phyloP scores from a whole-genome alignment of 495 filamentous ascomycete genomes.

The Hamigera avellanea region DNA sequence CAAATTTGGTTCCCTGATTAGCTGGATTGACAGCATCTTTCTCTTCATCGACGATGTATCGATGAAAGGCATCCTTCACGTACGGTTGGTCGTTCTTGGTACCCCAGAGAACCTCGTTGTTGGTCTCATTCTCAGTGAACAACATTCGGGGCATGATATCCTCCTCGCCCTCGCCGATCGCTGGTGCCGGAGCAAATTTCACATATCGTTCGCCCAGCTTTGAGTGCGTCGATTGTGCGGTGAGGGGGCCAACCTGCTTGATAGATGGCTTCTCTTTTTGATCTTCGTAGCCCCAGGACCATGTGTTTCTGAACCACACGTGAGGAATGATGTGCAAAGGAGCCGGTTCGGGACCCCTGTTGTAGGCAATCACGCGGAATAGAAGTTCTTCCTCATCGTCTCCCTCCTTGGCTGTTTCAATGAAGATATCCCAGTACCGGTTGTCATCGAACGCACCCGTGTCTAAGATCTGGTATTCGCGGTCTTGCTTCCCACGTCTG shows the following conservation, averaged over 20 bases:
- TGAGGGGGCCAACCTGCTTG: conserved; percentile 46
- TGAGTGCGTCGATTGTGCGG: conserved; percentile 61
- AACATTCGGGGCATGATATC: conserved; percentile 75
- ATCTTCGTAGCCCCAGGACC: conserved; percentile 77
- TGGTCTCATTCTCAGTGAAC: conserved; percentile 94
- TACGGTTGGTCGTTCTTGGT: conserved; percentile 69
- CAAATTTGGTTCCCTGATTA: conserved; percentile 74
- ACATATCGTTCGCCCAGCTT: conserved; percentile 74
- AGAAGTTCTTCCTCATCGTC: conserved; percentile 82
- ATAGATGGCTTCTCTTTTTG: conserved; percentile 66
- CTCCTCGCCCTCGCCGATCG: conserved; percentile 59
- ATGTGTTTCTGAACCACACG: conserved; percentile 95
- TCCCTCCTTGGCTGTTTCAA: conserved; percentile 88
- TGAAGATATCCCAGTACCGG: conserved; percentile 93
- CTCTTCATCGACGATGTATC: conserved; percentile 72
- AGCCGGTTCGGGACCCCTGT: conserved; percentile 80
- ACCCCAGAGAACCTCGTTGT: conserved; percentile 63
- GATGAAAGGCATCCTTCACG: conserved; percentile 93
- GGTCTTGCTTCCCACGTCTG: conserved; percentile 56
- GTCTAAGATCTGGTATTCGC: conserved; percentile 85
- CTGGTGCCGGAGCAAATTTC: conserved; percentile 80
- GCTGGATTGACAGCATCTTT: conserved; percentile 71
- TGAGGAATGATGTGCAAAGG: conserved; percentile 90
- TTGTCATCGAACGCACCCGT: conserved; percentile 88
- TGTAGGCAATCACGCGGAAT: conserved; percentile 94